Conservation (phyloP, 1,139 yeast genomes). For the Saccharomyces hybrid region DNA sequence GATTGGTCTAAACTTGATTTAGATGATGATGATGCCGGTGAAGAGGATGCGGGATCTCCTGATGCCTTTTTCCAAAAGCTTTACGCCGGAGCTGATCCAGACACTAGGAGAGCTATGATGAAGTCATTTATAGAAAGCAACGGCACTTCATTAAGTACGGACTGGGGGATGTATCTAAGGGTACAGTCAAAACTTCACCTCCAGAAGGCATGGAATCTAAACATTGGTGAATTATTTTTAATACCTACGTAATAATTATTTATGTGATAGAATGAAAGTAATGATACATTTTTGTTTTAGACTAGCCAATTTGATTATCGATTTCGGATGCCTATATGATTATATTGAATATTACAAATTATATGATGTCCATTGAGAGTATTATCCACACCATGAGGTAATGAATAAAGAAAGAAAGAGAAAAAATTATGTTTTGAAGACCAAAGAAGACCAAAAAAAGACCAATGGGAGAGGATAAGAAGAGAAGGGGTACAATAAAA, state of each 20-base stretch:
- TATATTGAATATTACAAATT: neutral
- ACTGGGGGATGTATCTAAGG: slow-evolving; percentile 84
- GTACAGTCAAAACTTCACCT: slow-evolving; percentile 61
- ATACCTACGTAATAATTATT: neutral
- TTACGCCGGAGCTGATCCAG: slow-evolving; percentile 77
- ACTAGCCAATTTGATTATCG: neutral
- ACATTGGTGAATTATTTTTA: slow-evolving; percentile 26
- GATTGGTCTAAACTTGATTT: slow-evolving; percentile 69
- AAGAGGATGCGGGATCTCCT: slow-evolving; percentile 38
- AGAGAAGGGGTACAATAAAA: too few species aligned
- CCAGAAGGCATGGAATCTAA: slow-evolving; percentile 63
- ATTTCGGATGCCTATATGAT: neutral
- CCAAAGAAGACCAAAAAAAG: neutral
- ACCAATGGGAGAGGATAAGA: neutral
- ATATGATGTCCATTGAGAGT: neutral
- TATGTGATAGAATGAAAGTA: neutral
- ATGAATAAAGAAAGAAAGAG: neutral
- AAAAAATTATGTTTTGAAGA: neutral
- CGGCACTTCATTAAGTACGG: slow-evolving; percentile 89
- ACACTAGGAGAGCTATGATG: slow-evolving; percentile 91
- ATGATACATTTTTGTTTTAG: neutral
- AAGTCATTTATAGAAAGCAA: slow-evolving; percentile 89
- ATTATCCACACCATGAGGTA: neutral
- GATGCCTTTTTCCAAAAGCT: slow-evolving; percentile 68
- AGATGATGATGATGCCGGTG: slow-evolving; percentile 44